Base-by-base conservation (phyloP, 768 basidiomycete species). In the Leccinum aurantiacum region DNA sequence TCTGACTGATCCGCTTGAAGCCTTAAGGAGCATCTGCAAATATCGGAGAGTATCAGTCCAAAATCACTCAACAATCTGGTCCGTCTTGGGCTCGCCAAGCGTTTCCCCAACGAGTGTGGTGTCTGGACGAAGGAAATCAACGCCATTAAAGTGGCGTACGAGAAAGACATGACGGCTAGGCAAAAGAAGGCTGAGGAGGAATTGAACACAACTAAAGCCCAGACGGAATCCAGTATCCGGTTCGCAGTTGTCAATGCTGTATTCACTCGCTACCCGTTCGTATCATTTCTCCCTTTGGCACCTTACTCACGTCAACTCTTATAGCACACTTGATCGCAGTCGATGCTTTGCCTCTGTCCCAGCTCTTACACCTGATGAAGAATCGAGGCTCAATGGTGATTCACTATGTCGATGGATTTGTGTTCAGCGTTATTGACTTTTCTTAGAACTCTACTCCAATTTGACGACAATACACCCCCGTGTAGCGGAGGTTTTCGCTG, bases 21-120 rank as follows among this genome's bases (percentile, higher is more conserved):
- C 48, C 11, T 55, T 37, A 66, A 55, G 14, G 76, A 70, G 53
- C 63, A 44, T 14, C 29, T 78, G 49, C 65, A 67, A 11, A 41
- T 79, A 24, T 61, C 63, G 7, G 64, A 69, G 25, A 47, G 56
- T 4, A 54, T 77, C 6, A 4, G 54, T 17, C 67, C 66, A 27
- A 72, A 60, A 17, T 68, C 66, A 6, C 58, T 80, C 17, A 56
- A 64, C 2, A 62, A 71, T 19, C 67, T 80, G 7, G 31, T 74
- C 15, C 63, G 66, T 13, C 38, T 69, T 22, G 79, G 76, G 0
- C 70, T 79, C 9, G 25, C 29, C n/a, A 66, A 65, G 22, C 73
- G 76, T 52, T 76, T 66, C 33, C 67, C 70, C 13, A 54, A 57
- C 0, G 64, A 64, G 9, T 68, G 69, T 38, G 31, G 48, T 6